Percentiles rank a stretch among this genome's conserved stretches.
These are phyloP conservation scores for Anisogramma anomala DNA, from an alignment of 2,329 filamentous ascomycete genomes.

Conservation along the genomic window DNA sequence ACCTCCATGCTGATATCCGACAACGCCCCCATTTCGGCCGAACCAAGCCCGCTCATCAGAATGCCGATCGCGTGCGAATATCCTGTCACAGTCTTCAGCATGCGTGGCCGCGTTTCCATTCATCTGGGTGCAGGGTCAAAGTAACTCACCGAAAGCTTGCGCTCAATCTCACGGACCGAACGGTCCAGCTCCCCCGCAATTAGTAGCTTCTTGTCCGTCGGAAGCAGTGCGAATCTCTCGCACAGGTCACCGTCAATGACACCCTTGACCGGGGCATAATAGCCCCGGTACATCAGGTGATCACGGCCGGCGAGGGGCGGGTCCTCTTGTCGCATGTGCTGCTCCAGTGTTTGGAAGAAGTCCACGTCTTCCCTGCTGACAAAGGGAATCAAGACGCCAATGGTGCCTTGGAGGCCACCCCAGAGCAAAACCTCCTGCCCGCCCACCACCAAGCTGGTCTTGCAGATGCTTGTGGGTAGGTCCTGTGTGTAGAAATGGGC, in stretches of 20 bases:
- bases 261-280: slow-evolving; percentile 93
- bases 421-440: slow-evolving; percentile 86
- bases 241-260: slow-evolving; percentile 95
- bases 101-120: no score
- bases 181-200: slow-evolving; percentile 89
- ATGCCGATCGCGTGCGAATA: slow-evolving; percentile 47
- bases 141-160: slow-evolving; percentile 70
- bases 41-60: slow-evolving; percentile 29
- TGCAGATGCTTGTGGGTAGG: slow-evolving; percentile 80
- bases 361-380: slow-evolving; percentile 85
- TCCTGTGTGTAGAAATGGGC: slow-evolving; percentile 86
- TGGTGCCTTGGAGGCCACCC: slow-evolving; percentile 87
- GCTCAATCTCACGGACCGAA: slow-evolving; percentile 83
- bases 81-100: no score
- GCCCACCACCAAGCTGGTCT: slow-evolving; percentile 79
- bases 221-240: slow-evolving; percentile 75
- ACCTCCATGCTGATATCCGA: slow-evolving; percentile 4
- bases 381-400: slow-evolving; percentile 89
- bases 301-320: slow-evolving; percentile 82
- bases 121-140: no score
- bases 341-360: slow-evolving; percentile 92
- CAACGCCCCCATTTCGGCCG: slow-evolving; percentile 6
- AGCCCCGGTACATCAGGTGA: slow-evolving; percentile 88
- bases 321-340: slow-evolving; percentile 76
- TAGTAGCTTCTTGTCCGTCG: slow-evolving; percentile 84